Evolutionary conservation across 345 rosid genomes (phyloP).

Genomic region (Trapa incisa): DNA sequence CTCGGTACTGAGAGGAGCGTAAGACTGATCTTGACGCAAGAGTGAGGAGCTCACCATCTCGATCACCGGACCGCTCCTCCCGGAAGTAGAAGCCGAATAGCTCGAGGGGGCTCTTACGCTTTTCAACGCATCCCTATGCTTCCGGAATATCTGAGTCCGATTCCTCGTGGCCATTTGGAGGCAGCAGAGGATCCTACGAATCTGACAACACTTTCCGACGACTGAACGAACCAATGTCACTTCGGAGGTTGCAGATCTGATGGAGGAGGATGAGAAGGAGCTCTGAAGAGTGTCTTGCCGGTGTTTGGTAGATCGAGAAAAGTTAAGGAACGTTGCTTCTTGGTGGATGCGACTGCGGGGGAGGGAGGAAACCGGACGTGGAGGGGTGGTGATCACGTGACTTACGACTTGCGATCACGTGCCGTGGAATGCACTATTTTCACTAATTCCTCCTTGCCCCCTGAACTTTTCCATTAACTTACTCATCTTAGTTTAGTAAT

Average conservation of each 20-base stretch:
- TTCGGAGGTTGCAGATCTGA: neutral
- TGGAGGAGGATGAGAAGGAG: neutral
- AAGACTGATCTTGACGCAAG: constrained; percentile 46
- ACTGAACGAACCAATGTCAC: neutral
- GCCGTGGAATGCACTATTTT: neutral
- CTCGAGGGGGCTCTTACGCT: constrained; percentile 60
- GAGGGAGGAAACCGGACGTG: no score
- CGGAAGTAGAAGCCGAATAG: constrained; percentile 24
- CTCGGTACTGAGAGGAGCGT: constrained; percentile 79
- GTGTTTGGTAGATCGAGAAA: neutral
- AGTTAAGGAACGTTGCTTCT: neutral
- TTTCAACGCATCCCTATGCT: constrained; percentile 81
- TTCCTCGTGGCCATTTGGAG: constrained; percentile 75
- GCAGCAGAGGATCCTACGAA: neutral
- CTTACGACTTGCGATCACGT: no score
- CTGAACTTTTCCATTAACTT: neutral
- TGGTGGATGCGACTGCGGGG: neutral
- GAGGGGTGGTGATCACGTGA: no score
- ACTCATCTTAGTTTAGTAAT: no score
- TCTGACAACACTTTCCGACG: neutral
- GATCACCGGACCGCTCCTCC: constrained; percentile 54
- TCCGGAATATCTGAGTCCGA: constrained; percentile 53
- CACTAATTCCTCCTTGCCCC: neutral
- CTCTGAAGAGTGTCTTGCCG: neutral
- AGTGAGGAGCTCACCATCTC: constrained; percentile 85